phyloP scores from a whole-genome alignment of 2,329 filamentous ascomycete genomes.

The Penicillium brasilianum region DNA sequence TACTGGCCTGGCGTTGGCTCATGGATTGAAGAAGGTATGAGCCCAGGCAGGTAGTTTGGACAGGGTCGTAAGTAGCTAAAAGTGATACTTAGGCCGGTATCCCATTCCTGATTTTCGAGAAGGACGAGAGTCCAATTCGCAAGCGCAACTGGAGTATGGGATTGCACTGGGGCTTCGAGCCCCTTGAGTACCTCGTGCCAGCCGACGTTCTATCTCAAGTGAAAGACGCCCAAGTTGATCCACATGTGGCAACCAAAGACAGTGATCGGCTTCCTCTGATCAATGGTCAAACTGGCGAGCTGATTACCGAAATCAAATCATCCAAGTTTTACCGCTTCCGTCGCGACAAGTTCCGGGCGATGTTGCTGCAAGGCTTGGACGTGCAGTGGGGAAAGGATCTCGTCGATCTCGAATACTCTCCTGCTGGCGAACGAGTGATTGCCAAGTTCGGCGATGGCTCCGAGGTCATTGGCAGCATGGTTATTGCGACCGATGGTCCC shows the following conservation, averaged over 20 bases:
- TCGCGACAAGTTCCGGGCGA: not conserved
- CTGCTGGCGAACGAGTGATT: not conserved
- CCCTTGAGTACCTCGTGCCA: not conserved
- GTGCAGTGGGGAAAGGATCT: not conserved
- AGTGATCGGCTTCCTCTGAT: not conserved
- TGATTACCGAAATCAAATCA: not conserved
- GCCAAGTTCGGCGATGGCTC: not conserved
- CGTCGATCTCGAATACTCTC: not conserved
- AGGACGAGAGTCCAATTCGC: not conserved
- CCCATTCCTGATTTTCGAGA: not conserved
- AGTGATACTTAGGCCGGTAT: not conserved
- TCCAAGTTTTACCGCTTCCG: not conserved
- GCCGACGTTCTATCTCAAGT: not conserved
- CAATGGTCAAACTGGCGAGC: not conserved
- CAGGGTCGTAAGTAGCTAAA: not conserved
- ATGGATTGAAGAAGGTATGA: not conserved
- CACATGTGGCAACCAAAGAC: not conserved
- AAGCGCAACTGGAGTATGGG: not conserved
- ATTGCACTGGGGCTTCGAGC: not conserved
- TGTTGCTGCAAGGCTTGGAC: not conserved
- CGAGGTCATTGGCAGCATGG: not conserved
- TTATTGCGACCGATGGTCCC: not conserved
- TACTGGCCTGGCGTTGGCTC: not conserved
- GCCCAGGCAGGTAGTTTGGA: not conserved
- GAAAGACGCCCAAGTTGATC: not conserved